Percentiles rank a stretch among this genome's conserved stretches.
Conservation (phyloP, 306 rosid genomes). For the Begonia fuchsioides region DNA sequence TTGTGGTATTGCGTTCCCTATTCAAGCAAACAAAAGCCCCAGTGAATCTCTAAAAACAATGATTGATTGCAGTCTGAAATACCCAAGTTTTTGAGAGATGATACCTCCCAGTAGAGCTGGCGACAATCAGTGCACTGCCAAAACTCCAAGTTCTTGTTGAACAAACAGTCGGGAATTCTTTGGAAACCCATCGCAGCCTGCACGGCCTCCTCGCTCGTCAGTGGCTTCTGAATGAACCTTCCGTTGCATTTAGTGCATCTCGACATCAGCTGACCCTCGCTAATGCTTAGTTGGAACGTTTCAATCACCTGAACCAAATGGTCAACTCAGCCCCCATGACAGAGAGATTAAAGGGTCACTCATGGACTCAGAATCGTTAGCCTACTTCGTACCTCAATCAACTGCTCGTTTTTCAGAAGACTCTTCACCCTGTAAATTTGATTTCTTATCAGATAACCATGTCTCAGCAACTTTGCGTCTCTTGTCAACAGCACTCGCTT, state of each 20-base stretch:
- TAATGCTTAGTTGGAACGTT: conserved; percentile 53
- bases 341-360: too few species aligned
- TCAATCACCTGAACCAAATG: conserved; percentile 55
- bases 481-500: conserved; percentile 71
- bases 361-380: too few species aligned
- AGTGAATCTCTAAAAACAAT: neutral
- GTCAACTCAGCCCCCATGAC: too few species aligned
- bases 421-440: conserved; percentile 72
- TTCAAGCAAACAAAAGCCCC: neutral
- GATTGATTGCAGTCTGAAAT: too few species aligned
- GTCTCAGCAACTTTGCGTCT: conserved; percentile 71
- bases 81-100: too few species aligned
- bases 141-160: conserved; percentile 72
- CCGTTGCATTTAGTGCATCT: conserved; percentile 96
- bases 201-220: conserved; percentile 69
- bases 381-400: conserved; percentile 49
- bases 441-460: conserved; percentile 43
- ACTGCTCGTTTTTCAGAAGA: conserved; percentile 88
- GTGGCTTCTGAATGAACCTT: conserved; percentile 72
- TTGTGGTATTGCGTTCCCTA: conserved; percentile 66
- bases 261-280: conserved; percentile 73
- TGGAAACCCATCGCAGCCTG: conserved; percentile 90
- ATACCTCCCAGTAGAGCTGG: conserved; percentile 97
- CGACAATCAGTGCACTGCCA: conserved; percentile 90
- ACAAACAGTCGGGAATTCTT: conserved; percentile 69